Percentiles rank a stretch among this genome's conserved stretches.
These are phyloP conservation scores for Rhizoclosmatium sp. DNA, from an alignment of 192 early-diverging fungal genomes.

Conservation along the genomic window DNA sequence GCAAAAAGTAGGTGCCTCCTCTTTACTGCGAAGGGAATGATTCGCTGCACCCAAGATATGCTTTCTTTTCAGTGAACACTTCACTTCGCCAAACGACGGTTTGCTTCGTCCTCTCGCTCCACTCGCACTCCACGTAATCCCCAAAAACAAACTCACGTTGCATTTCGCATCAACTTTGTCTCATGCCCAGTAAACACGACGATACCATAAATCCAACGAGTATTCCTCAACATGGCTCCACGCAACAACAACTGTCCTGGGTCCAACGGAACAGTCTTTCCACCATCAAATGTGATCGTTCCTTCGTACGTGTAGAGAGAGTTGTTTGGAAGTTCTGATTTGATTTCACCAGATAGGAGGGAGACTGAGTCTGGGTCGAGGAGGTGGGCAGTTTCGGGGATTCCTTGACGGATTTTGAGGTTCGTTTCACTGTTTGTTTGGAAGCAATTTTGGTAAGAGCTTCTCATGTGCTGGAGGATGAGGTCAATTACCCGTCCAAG, in stretches of 20 bases:
- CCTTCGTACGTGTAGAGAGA: slow-evolving; percentile 97
- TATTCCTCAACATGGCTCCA: slow-evolving; percentile 95
- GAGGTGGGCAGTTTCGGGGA: slow-evolving; percentile 82
- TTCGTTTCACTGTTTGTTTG: slow-evolving; percentile 85
- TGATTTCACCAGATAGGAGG: slow-evolving; percentile 62
- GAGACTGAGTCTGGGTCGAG: slow-evolving; percentile 74
- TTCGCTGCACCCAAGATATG: not conserved
- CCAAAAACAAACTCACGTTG: slow-evolving; percentile 55
- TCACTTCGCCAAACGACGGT: no score
- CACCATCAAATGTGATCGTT: slow-evolving; percentile 57
- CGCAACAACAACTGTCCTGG: slow-evolving; percentile 83
- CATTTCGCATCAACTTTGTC: slow-evolving; percentile 96
- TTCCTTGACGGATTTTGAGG: slow-evolving; percentile 94
- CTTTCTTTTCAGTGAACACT: not conserved
- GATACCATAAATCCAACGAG: slow-evolving; percentile 94
- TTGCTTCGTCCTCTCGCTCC: no score
- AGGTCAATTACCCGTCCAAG: slow-evolving; percentile 82
- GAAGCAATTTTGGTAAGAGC: not conserved
- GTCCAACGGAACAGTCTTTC: slow-evolving; percentile 78
- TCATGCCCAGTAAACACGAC: slow-evolving; percentile 99
- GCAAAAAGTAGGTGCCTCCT: no score
- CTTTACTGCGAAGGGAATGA: no score
- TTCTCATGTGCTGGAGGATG: not conserved
- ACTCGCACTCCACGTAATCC: no score
- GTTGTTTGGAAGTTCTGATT: slow-evolving; percentile 95